phyloP scores from a whole-genome alignment of 495 filamentous ascomycete species.

The Poronia punctata region DNA sequence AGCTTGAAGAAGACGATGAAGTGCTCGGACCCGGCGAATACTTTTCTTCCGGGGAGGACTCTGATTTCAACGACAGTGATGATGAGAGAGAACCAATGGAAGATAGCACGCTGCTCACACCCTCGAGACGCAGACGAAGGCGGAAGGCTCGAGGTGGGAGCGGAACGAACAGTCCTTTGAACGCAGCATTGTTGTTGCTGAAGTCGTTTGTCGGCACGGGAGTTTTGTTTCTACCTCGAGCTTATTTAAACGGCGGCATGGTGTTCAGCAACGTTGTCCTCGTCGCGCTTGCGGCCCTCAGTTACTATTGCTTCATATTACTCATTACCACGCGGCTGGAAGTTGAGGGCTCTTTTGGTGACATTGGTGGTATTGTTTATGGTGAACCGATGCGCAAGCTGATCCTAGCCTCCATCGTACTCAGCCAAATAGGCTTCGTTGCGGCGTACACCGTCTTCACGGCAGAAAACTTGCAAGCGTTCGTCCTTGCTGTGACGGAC shows the following conservation, averaged over 20 bases:
- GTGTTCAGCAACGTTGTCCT: constrained; percentile 90
- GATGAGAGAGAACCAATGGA: constrained; percentile 71
- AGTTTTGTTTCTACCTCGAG: constrained; percentile 90
- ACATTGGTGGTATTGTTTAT: constrained; percentile 89
- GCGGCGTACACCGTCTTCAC: constrained; percentile 99
- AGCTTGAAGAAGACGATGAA: constrained; percentile 93
- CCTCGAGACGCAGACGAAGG: constrained; percentile 61
- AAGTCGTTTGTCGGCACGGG: constrained; percentile 98
- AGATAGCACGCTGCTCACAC: constrained; percentile 70
- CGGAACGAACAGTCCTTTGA: constrained; percentile 64
- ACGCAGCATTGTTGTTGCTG: constrained; percentile 73
- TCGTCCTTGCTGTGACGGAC: constrained; percentile 74
- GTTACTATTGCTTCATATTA: constrained; percentile 94
- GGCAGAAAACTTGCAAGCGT: constrained; percentile 89
- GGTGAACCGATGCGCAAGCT: constrained; percentile 81
- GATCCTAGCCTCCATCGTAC: constrained; percentile 83
- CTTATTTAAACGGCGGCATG: constrained; percentile 93
- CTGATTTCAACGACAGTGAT: constrained; percentile 42
- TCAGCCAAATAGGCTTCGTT: constrained; percentile 92
- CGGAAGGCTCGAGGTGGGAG: constrained; percentile 61
- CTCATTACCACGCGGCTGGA: constrained; percentile 79
- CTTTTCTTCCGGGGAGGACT: constrained; percentile 63
- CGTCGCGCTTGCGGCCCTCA: constrained; percentile 71
- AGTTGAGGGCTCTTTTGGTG: constrained; percentile 86
- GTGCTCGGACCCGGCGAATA: constrained; percentile 77